Base-by-base conservation (phyloP, 2,329 filamentous ascomycete species). In the Aspergillus brunneoviolaceus region DNA sequence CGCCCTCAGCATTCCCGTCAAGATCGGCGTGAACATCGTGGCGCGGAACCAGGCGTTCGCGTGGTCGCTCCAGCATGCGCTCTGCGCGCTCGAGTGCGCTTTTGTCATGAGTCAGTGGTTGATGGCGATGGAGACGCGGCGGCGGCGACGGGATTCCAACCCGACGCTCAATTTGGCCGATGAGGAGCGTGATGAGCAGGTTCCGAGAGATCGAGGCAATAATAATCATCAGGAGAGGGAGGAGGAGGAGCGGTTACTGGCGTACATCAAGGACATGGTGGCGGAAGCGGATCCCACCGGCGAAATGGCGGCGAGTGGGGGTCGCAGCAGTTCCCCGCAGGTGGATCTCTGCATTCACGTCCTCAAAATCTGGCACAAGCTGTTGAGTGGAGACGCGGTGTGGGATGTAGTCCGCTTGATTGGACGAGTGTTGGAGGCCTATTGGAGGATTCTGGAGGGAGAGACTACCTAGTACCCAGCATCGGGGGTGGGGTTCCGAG, bases 351-450 rank as follows among this genome's bases (percentile, higher is more conserved):
- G 33, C 12, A 10, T 14, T 3, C 33, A 14, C 10, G 33, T 35
- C 10, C 10, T 35, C 12, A 10, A 14, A 10, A 14, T 35, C 33
- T 76, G 74, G 74, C 68, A 70, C 2, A 60, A 65, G 27, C 67
- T 73, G 7, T 70, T 71, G 54, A 69, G 72, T 48, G 73, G 72
- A 1, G 0, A 80, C 81, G 49, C 77, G 85, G 58, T 85, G n/a
- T 67, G 63, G 47, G 55, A 65, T 21, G 53, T 67, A 4, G 63
- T 67, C 3, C 55, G 54, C 4, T 50, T 62, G 48, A 64, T 65
- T 25, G 63, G 62, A 11, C 49, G 51, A 31, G 45, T 48, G 27
- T 57, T 65, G 49, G 49, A 42, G 14, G 55, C 47, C 2, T 60
- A 62, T 49, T 58, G 54, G 27, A 9, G 53, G 59, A 12, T 45